These are phyloP conservation scores for Ogataea naganishii DNA, from an alignment of 805 yeast genomes.

Conservation along the genomic window DNA sequence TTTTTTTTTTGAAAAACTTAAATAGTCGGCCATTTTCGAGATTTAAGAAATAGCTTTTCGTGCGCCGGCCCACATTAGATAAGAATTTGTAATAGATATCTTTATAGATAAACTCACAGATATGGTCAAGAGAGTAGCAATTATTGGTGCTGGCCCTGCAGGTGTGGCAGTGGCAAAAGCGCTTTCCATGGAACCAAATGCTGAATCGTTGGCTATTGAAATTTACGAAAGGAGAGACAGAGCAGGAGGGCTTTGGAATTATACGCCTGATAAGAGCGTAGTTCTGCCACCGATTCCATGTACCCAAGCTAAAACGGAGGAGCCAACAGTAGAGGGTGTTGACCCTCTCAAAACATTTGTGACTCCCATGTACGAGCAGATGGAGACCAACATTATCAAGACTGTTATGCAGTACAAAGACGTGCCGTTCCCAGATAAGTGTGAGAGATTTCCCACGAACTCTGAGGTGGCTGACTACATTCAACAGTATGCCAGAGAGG, in stretches of 20 bases:
- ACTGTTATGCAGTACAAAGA: constrained; percentile 23
- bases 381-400: constrained; percentile 25
- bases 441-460: constrained; percentile 51
- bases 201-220: constrained; percentile 12
- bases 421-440: constrained; percentile 22
- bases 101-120: no score
- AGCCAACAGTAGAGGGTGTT: neutral
- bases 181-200: constrained; percentile 22
- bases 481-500: constrained; percentile 38
- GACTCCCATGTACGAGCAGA: constrained; percentile 26
- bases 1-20: no score
- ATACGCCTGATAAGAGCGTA: constrained; percentile 17
- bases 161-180: constrained; percentile 26
- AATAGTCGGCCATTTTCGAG: no score
- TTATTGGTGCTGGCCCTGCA: constrained; percentile 27
- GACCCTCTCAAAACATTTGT: constrained; percentile 10
- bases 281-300: constrained; percentile 17
- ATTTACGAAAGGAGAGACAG: constrained; percentile 22
- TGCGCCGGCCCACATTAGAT: no score
- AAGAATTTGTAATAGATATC: no score
- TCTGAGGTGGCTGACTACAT: constrained; percentile 55
- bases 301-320: constrained; percentile 7
- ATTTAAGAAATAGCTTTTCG: no score
- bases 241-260: constrained; percentile 27
- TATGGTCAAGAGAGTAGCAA: constrained; percentile 16